phyloP scores from a whole-genome alignment of 1,139 yeast species.

The Debaryomyces singareniensis region DNA sequence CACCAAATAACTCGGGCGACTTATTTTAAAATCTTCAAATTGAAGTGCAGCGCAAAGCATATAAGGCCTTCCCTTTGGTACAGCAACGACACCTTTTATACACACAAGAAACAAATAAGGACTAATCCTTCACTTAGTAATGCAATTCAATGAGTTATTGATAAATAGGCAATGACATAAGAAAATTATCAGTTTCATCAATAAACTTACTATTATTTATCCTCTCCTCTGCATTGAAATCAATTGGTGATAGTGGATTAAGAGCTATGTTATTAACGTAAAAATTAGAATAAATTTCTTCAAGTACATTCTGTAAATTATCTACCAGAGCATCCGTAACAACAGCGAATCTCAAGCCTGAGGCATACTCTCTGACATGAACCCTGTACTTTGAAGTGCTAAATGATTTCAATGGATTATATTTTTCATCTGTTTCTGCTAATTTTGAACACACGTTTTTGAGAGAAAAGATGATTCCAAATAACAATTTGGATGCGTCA shows the following conservation, averaged over 20 bases:
- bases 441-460: slow-evolving; percentile 68
- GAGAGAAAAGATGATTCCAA: slow-evolving; percentile 81
- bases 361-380: slow-evolving; percentile 74
- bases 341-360: slow-evolving; percentile 70
- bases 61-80: no score
- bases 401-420: slow-evolving; percentile 56
- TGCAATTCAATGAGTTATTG: no score
- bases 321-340: slow-evolving; percentile 64
- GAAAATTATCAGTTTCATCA: slow-evolving; percentile 34
- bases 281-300: slow-evolving; percentile 60
- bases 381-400: slow-evolving; percentile 70
- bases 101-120: no score
- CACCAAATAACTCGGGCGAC: no score
- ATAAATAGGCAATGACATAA: slow-evolving; percentile 15
- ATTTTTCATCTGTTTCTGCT: slow-evolving; percentile 24
- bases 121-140: no score
- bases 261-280: slow-evolving; percentile 66
- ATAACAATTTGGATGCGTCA: slow-evolving; percentile 69
- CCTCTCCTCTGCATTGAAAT: slow-evolving; percentile 34
- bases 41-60: no score
- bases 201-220: slow-evolving; percentile 42
- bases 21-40: no score
- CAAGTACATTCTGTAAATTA: slow-evolving; percentile 53
- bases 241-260: slow-evolving; percentile 54
- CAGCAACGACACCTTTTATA: no score